Evolutionary conservation across 2,329 filamentous ascomycete genomes (phyloP).

Genomic region (Emergomyces africanus): DNA sequence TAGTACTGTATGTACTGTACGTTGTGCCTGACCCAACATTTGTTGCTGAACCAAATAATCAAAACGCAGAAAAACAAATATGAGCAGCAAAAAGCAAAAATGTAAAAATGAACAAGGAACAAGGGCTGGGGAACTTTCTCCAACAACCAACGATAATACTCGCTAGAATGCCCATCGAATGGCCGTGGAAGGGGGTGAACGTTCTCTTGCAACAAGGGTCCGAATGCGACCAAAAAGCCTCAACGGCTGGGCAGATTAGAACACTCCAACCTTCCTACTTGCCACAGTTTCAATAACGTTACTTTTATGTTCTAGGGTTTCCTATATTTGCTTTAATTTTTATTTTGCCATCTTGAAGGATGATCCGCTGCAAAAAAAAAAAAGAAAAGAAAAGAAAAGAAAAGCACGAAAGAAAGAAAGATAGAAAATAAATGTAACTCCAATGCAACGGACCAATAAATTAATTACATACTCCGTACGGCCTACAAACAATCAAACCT

Average conservation of each 20-base stretch:
- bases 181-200: background rate
- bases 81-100: background rate
- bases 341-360: background rate
- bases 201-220: background rate
- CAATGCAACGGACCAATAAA: background rate
- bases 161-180: slow-evolving; percentile 1
- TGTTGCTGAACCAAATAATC: background rate
- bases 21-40: background rate
- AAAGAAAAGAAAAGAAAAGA: background rate
- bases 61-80: background rate
- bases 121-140: too few species aligned
- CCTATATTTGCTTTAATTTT: background rate
- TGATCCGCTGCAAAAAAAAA: background rate
- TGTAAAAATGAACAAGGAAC: background rate
- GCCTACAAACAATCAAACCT: background rate
- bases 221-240: background rate
- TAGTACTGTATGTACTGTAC: background rate
- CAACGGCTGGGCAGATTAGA: too few species aligned
- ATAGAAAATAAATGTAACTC: background rate
- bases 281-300: background rate
- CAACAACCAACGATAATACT: too few species aligned
- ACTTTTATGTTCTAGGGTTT: background rate
- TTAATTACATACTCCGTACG: too few species aligned
- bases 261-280: too few species aligned
- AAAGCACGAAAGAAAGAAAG: too few species aligned